A percentile compares a stretch with the other conserved stretches of the same genome.
Conservation (phyloP, 2,329 filamentous ascomycete species). For the Nannizzia gypsea region DNA sequence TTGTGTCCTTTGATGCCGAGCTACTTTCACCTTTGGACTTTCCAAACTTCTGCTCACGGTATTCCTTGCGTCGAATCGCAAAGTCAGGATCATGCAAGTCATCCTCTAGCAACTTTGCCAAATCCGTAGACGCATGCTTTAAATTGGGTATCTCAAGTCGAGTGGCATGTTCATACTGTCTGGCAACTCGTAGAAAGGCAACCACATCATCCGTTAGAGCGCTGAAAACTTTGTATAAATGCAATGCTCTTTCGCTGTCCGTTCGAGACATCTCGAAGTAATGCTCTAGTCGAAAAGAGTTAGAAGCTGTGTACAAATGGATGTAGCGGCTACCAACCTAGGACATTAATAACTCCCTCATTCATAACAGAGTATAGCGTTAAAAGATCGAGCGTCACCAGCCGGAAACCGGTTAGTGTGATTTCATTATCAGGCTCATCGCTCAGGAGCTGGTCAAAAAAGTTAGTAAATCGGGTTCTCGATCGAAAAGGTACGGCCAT, state of each 20-base stretch:
- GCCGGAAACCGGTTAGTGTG: conserved; percentile 80
- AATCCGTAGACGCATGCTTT: conserved; percentile 88
- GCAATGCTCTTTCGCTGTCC: conserved; percentile 82
- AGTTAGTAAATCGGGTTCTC: conserved; percentile 14
- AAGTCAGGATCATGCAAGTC: conserved; percentile 93
- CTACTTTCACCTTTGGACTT: conserved; percentile 42
- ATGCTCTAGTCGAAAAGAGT: conserved; percentile 49
- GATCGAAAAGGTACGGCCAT: neutral
- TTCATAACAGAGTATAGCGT: conserved; percentile 91
- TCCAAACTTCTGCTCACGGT: conserved; percentile 73
- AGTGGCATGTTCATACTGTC: conserved; percentile 84
- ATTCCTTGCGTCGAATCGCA: conserved; percentile 83
- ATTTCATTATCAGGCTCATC: conserved; percentile 93
- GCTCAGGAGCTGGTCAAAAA: conserved; percentile 56
- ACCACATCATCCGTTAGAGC: conserved; percentile 89
- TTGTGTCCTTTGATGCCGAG: conserved; percentile 11
- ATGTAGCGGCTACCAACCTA: conserved; percentile 50
- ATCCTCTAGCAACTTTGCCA: conserved; percentile 81
- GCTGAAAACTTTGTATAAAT: conserved; percentile 85
- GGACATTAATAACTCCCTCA: conserved; percentile 90
- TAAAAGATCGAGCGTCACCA: conserved; percentile 80
- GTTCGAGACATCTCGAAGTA: conserved; percentile 97
- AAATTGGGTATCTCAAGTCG: conserved; percentile 88
- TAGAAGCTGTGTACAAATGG: conserved; percentile 7
- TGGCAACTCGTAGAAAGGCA: conserved; percentile 72